These are phyloP conservation scores for Colletotrichum liaoningense DNA, from an alignment of 2,329 filamentous ascomycete species.

Conservation along the genomic window DNA sequence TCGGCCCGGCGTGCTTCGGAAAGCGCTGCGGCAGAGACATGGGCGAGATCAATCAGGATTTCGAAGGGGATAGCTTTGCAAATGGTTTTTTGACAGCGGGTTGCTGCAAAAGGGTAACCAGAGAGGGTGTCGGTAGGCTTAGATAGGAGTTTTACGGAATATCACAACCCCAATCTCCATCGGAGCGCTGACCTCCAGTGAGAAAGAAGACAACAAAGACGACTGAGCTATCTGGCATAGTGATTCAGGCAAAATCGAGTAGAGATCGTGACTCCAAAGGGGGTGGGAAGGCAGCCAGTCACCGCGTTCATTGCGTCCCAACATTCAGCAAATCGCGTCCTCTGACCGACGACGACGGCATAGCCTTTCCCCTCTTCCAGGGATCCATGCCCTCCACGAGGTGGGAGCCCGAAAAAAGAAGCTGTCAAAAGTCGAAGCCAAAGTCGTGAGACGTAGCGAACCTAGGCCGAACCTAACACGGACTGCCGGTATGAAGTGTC, in stretches of 20 bases:
- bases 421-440: slow-evolving; percentile 4
- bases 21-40: slow-evolving; percentile 20
- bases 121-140: slow-evolving; percentile 24
- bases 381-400: neutral
- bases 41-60: slow-evolving; percentile 22
- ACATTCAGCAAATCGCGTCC: neutral
- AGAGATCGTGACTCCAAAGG: neutral
- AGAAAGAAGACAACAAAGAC: neutral
- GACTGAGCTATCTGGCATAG: neutral
- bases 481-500: neutral
- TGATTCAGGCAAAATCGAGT: neutral
- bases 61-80: slow-evolving; percentile 17
- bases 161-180: slow-evolving; percentile 13
- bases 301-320: neutral
- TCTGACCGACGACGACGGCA: neutral
- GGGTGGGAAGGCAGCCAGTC: no score
- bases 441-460: neutral
- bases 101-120: slow-evolving; percentile 9
- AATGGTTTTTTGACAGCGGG: slow-evolving; percentile 30
- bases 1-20: neutral
- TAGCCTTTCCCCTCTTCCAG: neutral
- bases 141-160: slow-evolving; percentile 36
- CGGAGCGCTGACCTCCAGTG: neutral
- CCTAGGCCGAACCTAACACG: neutral
- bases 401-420: neutral